Evolutionary conservation across 176 grass and related monocot genomes (phyloP).

Genomic region (Aechmea fasciata): DNA sequence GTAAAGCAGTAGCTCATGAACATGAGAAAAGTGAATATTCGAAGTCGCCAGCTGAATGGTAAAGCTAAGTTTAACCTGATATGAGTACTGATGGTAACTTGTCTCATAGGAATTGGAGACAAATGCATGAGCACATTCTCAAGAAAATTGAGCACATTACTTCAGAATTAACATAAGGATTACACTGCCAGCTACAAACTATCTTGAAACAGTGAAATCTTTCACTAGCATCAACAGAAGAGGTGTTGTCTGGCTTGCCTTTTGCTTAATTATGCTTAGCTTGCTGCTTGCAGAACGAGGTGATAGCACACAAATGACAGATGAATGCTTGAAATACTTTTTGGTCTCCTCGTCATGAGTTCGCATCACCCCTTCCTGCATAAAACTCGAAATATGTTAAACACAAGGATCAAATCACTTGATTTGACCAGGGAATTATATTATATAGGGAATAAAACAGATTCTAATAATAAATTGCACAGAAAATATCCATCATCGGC

Average conservation of each 20-base stretch:
- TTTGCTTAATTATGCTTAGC: conserved; percentile 56
- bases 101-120: not conserved
- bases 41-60: not conserved
- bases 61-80: not conserved
- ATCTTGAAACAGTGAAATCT: not conserved
- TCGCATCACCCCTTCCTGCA: conserved; percentile 43
- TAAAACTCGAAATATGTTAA: not conserved
- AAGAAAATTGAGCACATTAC: not conserved
- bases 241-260: conserved; percentile 29
- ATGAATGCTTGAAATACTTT: conserved; percentile 61
- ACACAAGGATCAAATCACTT: not conserved
- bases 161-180: not conserved
- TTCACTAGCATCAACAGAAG: not conserved
- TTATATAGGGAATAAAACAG: no score
- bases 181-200: not conserved
- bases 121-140: not conserved
- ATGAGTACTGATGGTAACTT: not conserved
- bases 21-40: not conserved
- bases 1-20: not conserved
- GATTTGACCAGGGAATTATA: no score
- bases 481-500: no score
- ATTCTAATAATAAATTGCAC: no score
- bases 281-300: conserved; percentile 57
- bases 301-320: conserved; percentile 65
- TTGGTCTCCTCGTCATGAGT: conserved; percentile 63